Percentiles rank a stretch among this genome's conserved stretches.
These are phyloP conservation scores for Globisporangium canariense DNA, from an alignment of 352 stramenopile species.

Conservation along the genomic window DNA sequence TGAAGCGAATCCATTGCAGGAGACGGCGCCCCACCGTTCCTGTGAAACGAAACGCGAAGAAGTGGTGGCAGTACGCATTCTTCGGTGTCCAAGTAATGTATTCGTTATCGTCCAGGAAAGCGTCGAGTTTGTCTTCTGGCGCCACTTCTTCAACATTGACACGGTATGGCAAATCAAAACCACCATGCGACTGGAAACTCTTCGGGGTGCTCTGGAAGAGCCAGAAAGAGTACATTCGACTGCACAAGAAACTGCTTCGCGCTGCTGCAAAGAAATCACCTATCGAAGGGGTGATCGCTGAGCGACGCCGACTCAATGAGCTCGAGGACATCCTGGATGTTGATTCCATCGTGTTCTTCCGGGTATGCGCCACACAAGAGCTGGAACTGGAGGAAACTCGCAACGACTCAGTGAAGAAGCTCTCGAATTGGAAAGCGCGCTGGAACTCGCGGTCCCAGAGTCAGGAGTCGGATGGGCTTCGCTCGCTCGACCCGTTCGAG, in stretches of 20 bases:
- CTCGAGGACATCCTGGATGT: constrained; percentile 75
- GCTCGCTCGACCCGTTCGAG: constrained; percentile 35
- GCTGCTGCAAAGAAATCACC: constrained; percentile 54
- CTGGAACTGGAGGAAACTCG: constrained; percentile 63
- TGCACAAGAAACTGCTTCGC: constrained; percentile 69
- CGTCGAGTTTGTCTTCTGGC: constrained; percentile 1
- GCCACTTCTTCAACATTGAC: constrained; percentile 9
- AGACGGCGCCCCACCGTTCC: constrained; percentile 53
- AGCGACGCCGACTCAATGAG: constrained; percentile 46
- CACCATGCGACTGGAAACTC: constrained; percentile 51
- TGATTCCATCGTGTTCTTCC: constrained; percentile 80
- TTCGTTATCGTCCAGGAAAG: constrained; percentile 19
- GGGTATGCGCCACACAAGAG: constrained; percentile 61
- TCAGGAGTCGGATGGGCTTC: constrained; percentile 14
- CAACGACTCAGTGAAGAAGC: constrained; percentile 62
- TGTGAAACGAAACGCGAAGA: constrained; percentile 39
- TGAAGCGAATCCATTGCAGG: constrained; percentile 78
- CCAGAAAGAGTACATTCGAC: constrained; percentile 69
- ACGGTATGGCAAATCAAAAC: constrained; percentile 13
- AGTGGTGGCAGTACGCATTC: constrained; percentile 82
- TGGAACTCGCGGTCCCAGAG: constrained; percentile 39
- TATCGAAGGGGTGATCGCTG: constrained; percentile 39
- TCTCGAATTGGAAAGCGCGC: constrained; percentile 65
- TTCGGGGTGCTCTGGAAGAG: constrained; percentile 54
- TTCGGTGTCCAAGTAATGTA: constrained; percentile 67